These are phyloP conservation scores for Parathielavia hyrcaniae DNA, from an alignment of 495 filamentous ascomycete species.

Conservation along the genomic window DNA sequence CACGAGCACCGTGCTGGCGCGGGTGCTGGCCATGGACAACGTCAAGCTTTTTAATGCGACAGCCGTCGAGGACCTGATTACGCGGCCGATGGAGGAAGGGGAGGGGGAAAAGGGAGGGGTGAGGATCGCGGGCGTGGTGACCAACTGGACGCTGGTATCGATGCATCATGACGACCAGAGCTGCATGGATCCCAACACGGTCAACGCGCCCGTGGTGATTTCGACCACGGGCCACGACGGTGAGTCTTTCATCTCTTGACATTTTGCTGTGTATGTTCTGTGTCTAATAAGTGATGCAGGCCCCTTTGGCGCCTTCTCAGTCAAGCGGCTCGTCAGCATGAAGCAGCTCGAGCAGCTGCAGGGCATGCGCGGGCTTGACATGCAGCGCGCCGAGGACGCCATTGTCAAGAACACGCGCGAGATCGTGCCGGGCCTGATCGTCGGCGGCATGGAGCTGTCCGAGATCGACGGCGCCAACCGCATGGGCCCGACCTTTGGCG, in stretches of 20 bases:
- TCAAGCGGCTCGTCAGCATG: conserved; percentile 81
- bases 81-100: conserved; percentile 48
- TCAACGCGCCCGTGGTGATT: conserved; percentile 81
- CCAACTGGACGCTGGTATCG: conserved; percentile 86
- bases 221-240: conserved; percentile 84
- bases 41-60: conserved; percentile 96
- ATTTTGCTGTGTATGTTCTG: no score
- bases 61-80: conserved; percentile 83
- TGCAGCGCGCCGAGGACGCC: conserved; percentile 82
- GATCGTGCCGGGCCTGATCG: conserved; percentile 76
- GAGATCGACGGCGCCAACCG: conserved; percentile 86
- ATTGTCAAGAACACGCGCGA: conserved; percentile 87
- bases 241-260: conserved; percentile 4
- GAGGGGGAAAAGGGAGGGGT: conserved; percentile 33
- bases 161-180: conserved; percentile 82
- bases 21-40: conserved; percentile 76
- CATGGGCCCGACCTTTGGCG: conserved; percentile 70
- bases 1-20: conserved; percentile 75
- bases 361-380: conserved; percentile 86
- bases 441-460: conserved; percentile 89
- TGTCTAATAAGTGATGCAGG: conserved; percentile 24
- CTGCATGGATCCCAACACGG: conserved; percentile 95
- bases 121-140: conserved; percentile 79
- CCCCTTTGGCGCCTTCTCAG: conserved; percentile 82
- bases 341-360: conserved; percentile 70